Evolutionary conservation across 495 filamentous ascomycete genomes (phyloP), one percentile per base, ranked within the genome.

Genomic region (Polyplosphaeria fusca): DNA sequence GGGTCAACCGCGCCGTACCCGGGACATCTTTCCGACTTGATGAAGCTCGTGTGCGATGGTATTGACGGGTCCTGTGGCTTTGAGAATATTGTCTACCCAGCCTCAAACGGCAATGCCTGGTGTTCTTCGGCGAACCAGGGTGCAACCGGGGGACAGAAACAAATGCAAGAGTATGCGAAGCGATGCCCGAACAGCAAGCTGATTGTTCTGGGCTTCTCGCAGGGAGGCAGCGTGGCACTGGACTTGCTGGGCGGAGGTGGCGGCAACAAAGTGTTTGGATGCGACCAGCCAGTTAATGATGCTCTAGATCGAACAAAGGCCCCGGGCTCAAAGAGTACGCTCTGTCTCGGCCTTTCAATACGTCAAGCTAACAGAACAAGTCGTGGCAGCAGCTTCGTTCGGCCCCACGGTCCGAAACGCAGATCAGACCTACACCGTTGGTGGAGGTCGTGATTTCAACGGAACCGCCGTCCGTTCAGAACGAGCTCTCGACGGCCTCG

Each of bases 221-320:
- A 55, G 24, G 61, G 61, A 5, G 61, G 26, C 3, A 41, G 41
- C 32, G 55, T 55, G 5, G 41, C 27, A 2, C 19, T 43, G 19
- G 61, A 64, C 49, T 39, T 52, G 24, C 43, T 64, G 4, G 61
- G 55, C 13, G 61, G 61, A 47, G 61, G 55, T 40, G 61, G 61
- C 18, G 55, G 56, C 22, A n/a, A n/a, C n/a, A 18, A 37, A 20
- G 41, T 41, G 4, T 55, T 55, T 44, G 38, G 60, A 32, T 64
- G 61, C 44, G 35, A 27, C 2, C 55, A 60, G 41, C 47, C 43
- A 1, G 41, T 47, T 14, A 64, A 37, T 20, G 55, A 55, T n/a
- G 22, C 56, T 22, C 24, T 60, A 27, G 38, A 55, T 49, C 22
- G 43, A 24, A 24, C n/a, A 13, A 56, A 28, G 23, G 48, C 27